These are phyloP conservation scores for Boletus tomentosulus DNA, from an alignment of 768 basidiomycete genomes.

Conservation along the genomic window DNA sequence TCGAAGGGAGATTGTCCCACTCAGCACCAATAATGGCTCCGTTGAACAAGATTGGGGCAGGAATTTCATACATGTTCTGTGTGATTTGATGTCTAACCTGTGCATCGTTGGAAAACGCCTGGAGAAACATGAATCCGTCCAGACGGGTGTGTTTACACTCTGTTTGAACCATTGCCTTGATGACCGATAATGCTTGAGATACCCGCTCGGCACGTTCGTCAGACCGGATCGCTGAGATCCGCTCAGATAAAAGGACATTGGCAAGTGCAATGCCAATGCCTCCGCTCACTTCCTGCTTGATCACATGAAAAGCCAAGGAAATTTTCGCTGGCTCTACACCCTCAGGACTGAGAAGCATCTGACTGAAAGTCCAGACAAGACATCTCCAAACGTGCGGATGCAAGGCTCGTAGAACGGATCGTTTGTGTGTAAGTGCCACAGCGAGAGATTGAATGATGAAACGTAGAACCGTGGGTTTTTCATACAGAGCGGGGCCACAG, in stretches of 20 bases:
- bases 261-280: slow-evolving; percentile 44
- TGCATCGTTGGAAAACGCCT: slow-evolving; percentile 30
- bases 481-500: slow-evolving; percentile 41
- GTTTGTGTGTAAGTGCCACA: slow-evolving; percentile 31
- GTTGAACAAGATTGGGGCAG: slow-evolving; percentile 40
- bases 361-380: slow-evolving; percentile 53
- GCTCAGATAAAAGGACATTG: slow-evolving; percentile 33
- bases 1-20: slow-evolving; percentile 22
- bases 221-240: not conserved
- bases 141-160: slow-evolving; percentile 22
- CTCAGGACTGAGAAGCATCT: slow-evolving; percentile 28
- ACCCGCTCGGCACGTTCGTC: slow-evolving; percentile 22
- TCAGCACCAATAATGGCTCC: slow-evolving; percentile 37
- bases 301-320: slow-evolving; percentile 37
- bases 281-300: slow-evolving; percentile 44
- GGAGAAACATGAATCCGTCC: slow-evolving; percentile 36
- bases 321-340: slow-evolving; percentile 22
- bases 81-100: slow-evolving; percentile 4
- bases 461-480: slow-evolving; percentile 34
- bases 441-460: slow-evolving; percentile 37
- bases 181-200: slow-evolving; percentile 34
- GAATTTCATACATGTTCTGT: slow-evolving; percentile 16
- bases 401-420: slow-evolving; percentile 34
- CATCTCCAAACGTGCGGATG: slow-evolving; percentile 49
- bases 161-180: slow-evolving; percentile 36